Evolutionary conservation across 78 protist species (phyloP).

Genomic region (Dictyostelium brefeldianum): DNA sequence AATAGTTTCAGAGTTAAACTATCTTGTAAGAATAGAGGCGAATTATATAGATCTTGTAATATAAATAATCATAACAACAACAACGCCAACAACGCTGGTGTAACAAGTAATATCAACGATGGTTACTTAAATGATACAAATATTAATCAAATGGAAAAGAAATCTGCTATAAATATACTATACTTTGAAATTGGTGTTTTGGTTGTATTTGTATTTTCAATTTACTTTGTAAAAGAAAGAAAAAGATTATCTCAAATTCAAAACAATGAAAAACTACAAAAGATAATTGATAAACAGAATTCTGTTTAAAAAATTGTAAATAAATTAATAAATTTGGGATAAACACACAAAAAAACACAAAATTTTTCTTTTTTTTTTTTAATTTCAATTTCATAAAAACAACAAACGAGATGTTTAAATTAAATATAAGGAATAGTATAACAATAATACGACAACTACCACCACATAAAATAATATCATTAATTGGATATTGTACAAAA

Average conservation of each 20-base stretch:
- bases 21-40: too few species aligned
- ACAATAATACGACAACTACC: too few species aligned
- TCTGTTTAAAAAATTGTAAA: not conserved
- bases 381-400: too few species aligned
- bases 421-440: too few species aligned
- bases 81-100: not conserved
- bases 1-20: not conserved
- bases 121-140: not conserved
- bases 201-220: not conserved
- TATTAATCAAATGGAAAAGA: not conserved
- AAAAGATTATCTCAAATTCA: not conserved
- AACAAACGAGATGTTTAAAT: too few species aligned
- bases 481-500: not conserved
- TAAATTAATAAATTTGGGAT: too few species aligned
- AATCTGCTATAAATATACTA: not conserved
- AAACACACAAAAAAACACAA: too few species aligned
- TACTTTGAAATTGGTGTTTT: slow-evolving; percentile 19
- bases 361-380: not conserved
- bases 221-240: slow-evolving; percentile 31
- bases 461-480: too few species aligned
- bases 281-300: not conserved
- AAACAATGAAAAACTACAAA: slow-evolving; percentile 11
- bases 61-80: not conserved
- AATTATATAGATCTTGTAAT: not conserved
- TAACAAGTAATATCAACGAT: not conserved